A percentile compares a stretch with the other conserved stretches of the same genome.
Evolutionary conservation across 192 early-diverging fungal genomes (phyloP).

Genomic region (Oehlia diaphana): DNA sequence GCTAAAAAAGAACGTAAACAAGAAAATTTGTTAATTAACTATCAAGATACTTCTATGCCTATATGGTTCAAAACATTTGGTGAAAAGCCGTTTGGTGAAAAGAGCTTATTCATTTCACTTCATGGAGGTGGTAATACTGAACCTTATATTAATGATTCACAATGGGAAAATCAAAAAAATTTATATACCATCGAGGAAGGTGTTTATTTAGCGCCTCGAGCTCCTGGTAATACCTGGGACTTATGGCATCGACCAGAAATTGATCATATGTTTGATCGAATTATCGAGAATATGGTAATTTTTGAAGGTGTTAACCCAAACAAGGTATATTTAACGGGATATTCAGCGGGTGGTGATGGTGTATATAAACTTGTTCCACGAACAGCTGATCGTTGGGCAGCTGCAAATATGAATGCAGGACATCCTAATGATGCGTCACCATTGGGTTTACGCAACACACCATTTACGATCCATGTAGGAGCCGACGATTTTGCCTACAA

Average conservation of each 20-base stretch:
- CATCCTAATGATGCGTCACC: constrained; percentile 8
- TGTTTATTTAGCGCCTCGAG: background rate
- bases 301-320: constrained; percentile 7
- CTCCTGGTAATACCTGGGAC: constrained; percentile 1
- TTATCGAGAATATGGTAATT: background rate
- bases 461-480: constrained; percentile 1
- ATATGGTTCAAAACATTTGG: constrained; percentile 3
- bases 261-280: constrained; percentile 10
- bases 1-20: background rate
- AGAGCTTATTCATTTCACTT: background rate
- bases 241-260: constrained; percentile 9
- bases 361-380: constrained; percentile 3
- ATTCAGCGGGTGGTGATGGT: constrained; percentile 7
- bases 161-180: constrained; percentile 5
- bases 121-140: background rate
- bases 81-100: constrained; percentile 1
- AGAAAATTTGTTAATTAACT: background rate
- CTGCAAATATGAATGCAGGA: constrained; percentile 5
- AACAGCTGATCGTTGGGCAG: constrained; percentile 4
- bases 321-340: background rate
- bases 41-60: background rate
- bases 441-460: background rate
- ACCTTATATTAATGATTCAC: background rate
- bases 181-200: background rate
- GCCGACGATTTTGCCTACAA: background rate